Evolutionary conservation across 352 stramenopile species (phyloP).

Genomic region (Halophytophthora polymorphica): DNA sequence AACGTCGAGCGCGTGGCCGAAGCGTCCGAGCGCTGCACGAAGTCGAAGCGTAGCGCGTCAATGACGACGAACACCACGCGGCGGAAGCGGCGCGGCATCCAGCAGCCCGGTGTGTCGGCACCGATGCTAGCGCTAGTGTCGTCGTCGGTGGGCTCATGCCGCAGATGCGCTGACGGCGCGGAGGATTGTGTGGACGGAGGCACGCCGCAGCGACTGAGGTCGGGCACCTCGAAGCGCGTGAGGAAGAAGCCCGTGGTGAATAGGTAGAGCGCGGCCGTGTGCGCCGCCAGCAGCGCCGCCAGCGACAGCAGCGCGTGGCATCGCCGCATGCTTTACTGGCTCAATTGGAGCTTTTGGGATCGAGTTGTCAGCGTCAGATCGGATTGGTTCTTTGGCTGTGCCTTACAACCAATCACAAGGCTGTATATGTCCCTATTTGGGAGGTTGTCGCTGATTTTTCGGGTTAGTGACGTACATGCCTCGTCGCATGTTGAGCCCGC

Average conservation of each 20-base stretch:
- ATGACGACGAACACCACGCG: slow-evolving; percentile 94
- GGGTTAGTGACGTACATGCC: no score
- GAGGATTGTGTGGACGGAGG: slow-evolving; percentile 15
- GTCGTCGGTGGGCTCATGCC: slow-evolving; percentile 6
- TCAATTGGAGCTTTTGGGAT: no score
- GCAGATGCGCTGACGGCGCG: slow-evolving; percentile 4
- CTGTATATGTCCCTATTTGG: no score
- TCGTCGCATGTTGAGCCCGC: no score
- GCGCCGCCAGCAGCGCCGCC: slow-evolving; percentile 37
- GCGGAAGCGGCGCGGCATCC: slow-evolving; percentile 71
- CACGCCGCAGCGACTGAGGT: slow-evolving; percentile 56
- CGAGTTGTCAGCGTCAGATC: no score
- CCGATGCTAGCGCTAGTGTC: background rate
- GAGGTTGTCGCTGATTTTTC: no score
- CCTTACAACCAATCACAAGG: no score
- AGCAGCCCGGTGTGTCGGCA: slow-evolving; percentile 33
- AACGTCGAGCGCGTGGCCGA: slow-evolving; percentile 29
- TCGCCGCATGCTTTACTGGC: no score
- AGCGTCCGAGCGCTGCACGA: slow-evolving; percentile 46
- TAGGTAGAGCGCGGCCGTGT: slow-evolving; percentile 61
- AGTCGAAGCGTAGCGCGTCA: slow-evolving; percentile 97
- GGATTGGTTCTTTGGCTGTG: no score
- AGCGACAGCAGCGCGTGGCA: slow-evolving; percentile 5
- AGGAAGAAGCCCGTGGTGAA: slow-evolving; percentile 90
- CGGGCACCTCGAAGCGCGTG: slow-evolving; percentile 80